A percentile compares a stretch with the other conserved stretches of the same genome.
Conservation (phyloP, 1,284 basidiomycete species). For the Naganishia liquefaciens region DNA sequence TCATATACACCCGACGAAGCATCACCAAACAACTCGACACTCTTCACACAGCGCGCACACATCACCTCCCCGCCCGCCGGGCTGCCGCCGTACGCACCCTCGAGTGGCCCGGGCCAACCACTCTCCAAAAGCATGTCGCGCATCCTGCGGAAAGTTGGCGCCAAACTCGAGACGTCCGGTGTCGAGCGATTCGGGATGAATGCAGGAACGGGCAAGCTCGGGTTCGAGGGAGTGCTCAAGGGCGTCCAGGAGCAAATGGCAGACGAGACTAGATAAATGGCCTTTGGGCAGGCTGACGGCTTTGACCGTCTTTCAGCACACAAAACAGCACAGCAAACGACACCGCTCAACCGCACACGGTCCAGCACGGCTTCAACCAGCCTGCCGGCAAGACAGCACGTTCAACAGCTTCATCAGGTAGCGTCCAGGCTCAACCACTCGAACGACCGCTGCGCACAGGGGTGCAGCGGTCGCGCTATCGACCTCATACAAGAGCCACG, state of each 20-base stretch:
- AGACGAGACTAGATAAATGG: constrained; percentile 12
- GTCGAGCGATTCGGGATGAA: constrained; percentile 84
- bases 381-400: not conserved
- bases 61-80: constrained; percentile 64
- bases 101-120: constrained; percentile 27
- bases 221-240: constrained; percentile 77
- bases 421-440: constrained; percentile 3
- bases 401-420: constrained; percentile 13
- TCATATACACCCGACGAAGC: constrained; percentile 71
- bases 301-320: not conserved
- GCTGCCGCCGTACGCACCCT: constrained; percentile 28
- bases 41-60: constrained; percentile 77
- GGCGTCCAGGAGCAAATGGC: constrained; percentile 23
- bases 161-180: constrained; percentile 77
- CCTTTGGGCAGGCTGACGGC: not conserved
- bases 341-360: constrained; percentile 5
- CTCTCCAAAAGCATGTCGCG: constrained; percentile 46
- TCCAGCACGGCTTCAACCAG: not conserved
- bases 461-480: not conserved
- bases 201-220: constrained; percentile 77
- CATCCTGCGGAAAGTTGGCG: constrained; percentile 64
- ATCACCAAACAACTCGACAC: constrained; percentile 56
- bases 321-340: not conserved
- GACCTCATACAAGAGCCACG: not conserved
- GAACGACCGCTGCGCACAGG: not conserved